Percentiles rank a stretch among this genome's conserved stretches.
phyloP scores from a whole-genome alignment of 2,329 filamentous ascomycete genomes.

The Botryotinia narcissicola region DNA sequence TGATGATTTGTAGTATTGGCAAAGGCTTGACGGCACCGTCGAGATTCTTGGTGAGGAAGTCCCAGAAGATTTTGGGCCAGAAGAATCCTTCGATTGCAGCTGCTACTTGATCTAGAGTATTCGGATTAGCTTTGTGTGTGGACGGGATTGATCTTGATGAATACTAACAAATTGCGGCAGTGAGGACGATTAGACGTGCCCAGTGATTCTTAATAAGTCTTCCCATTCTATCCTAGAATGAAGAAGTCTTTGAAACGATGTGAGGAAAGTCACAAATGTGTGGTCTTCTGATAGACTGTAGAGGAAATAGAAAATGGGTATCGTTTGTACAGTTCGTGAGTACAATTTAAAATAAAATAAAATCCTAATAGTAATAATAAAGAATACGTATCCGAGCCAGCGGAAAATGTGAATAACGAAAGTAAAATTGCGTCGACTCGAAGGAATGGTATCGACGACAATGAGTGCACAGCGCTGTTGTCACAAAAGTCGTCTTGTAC shows the following conservation, averaged over 20 bases:
- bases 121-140: conserved; percentile 19
- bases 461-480: conserved; percentile 47
- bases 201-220: conserved; percentile 99
- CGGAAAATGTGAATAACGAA: conserved; percentile 39
- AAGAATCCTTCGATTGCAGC: conserved; percentile 86
- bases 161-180: conserved; percentile 60
- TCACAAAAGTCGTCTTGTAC: conserved; percentile 19
- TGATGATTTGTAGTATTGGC: conserved; percentile 87
- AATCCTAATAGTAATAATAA: conserved; percentile 25
- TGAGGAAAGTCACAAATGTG: conserved; percentile 12
- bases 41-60: conserved; percentile 88
- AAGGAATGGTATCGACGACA: conserved; percentile 53
- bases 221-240: conserved; percentile 61
- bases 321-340: conserved; percentile 24
- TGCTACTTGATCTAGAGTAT: conserved; percentile 72
- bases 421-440: conserved; percentile 37
- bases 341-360: conserved; percentile 26
- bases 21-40: conserved; percentile 81
- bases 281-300: conserved; percentile 23
- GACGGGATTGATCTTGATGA: conserved; percentile 2
- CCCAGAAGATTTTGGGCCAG: conserved; percentile 99
- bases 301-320: conserved; percentile 32
- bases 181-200: conserved; percentile 90
- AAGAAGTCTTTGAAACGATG: background rate
- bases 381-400: conserved; percentile 53